Evolutionary conservation across 1,284 basidiomycete species (phyloP), one percentile per base, ranked within the genome.

Genomic region (Mycena citricolor): DNA sequence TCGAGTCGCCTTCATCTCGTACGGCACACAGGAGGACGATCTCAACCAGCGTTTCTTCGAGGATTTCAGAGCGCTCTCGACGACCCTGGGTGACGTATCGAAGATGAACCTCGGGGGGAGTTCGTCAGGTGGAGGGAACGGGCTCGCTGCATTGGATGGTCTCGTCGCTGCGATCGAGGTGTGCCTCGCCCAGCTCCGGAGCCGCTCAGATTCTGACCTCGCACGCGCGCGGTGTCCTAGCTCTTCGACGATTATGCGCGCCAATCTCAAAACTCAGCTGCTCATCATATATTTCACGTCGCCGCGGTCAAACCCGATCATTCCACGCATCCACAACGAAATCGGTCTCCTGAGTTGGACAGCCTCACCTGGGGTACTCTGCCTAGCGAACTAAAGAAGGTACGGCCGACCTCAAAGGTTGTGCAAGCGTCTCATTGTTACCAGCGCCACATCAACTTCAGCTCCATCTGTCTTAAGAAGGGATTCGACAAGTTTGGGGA

Each of bases 131-230:
- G 73, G 48, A 59, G 67, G 22, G 36, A 76, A 4, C 67, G 84
- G 84, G 1, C 73, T 86, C 74, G 81, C 83, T 19, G 80, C 79
- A 4, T 61, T 89, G 4, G 86, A 89, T 45, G 86, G 81, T 2
- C 63, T 86, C 13, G 81, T 84, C 12, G 80, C 85, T 16, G 79
- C 77, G 13, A 62, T 89, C 16, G 86, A 89, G 73, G 86, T 86
- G 54, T 40, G 68, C 58, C 19, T 20, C 4, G 11, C 23, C 26
- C 32, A 8, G n/a, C 37, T 8, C 10, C 17, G 26, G 19, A 32
- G 20, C 20, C 26, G 13, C 21, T 26, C 29, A 44, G 19, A 10
- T 40, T 14, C n/a, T n/a, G n/a, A 21, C 16, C 24, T 28, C 10
- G 12, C 10, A 25, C 25, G 4, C 5, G 10, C 22, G 4, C 35